These are phyloP conservation scores for Hypoxylon subgilvum DNA, from an alignment of 495 filamentous ascomycete species.

Conservation along the genomic window DNA sequence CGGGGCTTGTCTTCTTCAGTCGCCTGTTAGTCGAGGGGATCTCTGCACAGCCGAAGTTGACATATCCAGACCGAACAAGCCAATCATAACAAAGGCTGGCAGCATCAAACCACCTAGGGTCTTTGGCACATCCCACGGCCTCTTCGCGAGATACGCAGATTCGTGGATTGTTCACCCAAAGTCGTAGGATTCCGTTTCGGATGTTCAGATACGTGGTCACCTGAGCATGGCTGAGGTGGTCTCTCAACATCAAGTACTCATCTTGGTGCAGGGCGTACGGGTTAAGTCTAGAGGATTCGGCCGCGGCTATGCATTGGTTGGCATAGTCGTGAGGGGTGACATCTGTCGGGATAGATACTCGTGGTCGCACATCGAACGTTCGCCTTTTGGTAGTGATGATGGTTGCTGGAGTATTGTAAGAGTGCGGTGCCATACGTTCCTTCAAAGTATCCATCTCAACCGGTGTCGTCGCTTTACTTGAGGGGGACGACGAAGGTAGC, in stretches of 20 bases:
- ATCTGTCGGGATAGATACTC: slow-evolving; percentile 80
- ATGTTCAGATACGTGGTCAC: slow-evolving; percentile 98
- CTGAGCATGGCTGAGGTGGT: slow-evolving; percentile 83
- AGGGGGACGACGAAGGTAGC: slow-evolving; percentile 44
- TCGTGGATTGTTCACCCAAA: slow-evolving; percentile 91
- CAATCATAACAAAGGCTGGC: slow-evolving; percentile 90
- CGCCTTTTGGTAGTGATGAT: slow-evolving; percentile 32
- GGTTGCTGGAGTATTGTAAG: slow-evolving; percentile 5
- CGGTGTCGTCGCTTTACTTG: slow-evolving; percentile 64
- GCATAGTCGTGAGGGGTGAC: slow-evolving; percentile 77
- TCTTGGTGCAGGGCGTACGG: slow-evolving; percentile 86
- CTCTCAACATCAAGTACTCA: slow-evolving; percentile 79
- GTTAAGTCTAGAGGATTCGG: slow-evolving; percentile 85
- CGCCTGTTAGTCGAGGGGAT: slow-evolving; percentile 51
- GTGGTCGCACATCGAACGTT: slow-evolving; percentile 66
- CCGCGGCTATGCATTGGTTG: slow-evolving; percentile 84
- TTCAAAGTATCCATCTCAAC: slow-evolving; percentile 52
- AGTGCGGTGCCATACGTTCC: slow-evolving; percentile 21
- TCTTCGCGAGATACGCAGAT: slow-evolving; percentile 86
- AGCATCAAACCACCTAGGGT: slow-evolving; percentile 86
- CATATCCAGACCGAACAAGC: slow-evolving; percentile 88
- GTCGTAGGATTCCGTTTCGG: slow-evolving; percentile 87
- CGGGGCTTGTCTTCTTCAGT: slow-evolving; percentile 37
- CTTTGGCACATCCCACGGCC: slow-evolving; percentile 89
- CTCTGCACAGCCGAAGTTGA: slow-evolving; percentile 94